Base-by-base conservation (phyloP, 345 rosid species). In the Melaleuca quinquenervia region DNA sequence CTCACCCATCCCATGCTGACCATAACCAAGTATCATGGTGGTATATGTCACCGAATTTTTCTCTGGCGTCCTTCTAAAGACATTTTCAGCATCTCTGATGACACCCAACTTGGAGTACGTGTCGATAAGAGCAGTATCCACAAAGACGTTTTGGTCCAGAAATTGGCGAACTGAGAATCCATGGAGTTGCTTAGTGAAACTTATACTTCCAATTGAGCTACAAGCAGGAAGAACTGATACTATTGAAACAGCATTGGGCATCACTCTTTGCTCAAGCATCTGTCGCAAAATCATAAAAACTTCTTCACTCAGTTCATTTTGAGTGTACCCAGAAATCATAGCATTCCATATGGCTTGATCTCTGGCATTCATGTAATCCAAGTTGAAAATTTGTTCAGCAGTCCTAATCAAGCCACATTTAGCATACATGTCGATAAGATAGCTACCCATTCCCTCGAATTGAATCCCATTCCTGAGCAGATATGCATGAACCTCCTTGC, bases 321-420 rank as follows among this genome's bases (percentile, higher is more conserved):
- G 98, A 2, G 95, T 90, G 89, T 91, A 95, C 55, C 99, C 99
- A 80, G 96, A 91, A 88, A 96, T 89, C 95, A 95, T 94, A 60
- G 98, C 91, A 87, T 96, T 96, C 98, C 98, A 96, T 36, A 95
- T 94, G 86, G 98, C 96, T 85, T 92, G 96, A 91, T 96, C 98
- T 89, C 89, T 87, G 84, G 87, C 90, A 32, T 50, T 84, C 60
- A 83, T 49, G 83, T 58, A 74, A 53, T 87, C 87, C 62, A 85
- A 88, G 90, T 88, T 91, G 89, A 94, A 95, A 54, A 95, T 86
- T 27, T 45, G 86, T 84, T 87, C 84, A 82, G 96, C 90, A 75
- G 85, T 89, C 89, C 89, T 89, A 49, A 95, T 91, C 88, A 93
- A 90, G 78, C 99, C 98, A 86, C 92, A 93, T 90, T 94, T 96